Evolutionary conservation across 2,329 filamentous ascomycete species (phyloP).

Genomic region (Alternaria ethzedia): DNA sequence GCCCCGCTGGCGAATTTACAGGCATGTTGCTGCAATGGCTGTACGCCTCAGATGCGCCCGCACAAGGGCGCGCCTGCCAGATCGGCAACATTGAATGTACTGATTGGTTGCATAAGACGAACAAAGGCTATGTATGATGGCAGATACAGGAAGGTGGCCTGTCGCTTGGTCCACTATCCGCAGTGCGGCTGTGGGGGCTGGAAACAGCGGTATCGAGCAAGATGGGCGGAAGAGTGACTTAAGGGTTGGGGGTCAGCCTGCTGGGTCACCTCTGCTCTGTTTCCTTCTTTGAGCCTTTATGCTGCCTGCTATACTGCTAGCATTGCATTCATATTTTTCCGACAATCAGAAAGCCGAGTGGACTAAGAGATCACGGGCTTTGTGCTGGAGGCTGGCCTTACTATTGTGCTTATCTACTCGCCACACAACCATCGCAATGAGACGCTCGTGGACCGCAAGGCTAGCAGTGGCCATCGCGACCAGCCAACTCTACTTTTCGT

Average conservation of each 20-base stretch:
- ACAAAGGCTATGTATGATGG: slow-evolving; percentile 2
- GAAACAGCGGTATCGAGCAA: slow-evolving; percentile 1
- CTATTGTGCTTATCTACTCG: background rate
- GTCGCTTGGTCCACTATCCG: background rate
- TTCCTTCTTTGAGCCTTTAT: background rate
- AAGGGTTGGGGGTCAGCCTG: slow-evolving; percentile 5
- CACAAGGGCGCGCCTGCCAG: slow-evolving; percentile 5
- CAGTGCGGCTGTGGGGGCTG: slow-evolving; percentile 10
- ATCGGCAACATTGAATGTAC: background rate
- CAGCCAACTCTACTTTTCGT: slow-evolving; percentile 11
- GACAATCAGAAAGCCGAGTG: background rate
- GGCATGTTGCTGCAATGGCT: slow-evolving; percentile 2
- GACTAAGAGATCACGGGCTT: background rate
- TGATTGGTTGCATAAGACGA: slow-evolving; percentile 7
- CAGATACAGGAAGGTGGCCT: slow-evolving; percentile 5
- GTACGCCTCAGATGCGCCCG: slow-evolving; percentile 3
- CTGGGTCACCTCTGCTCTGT: background rate
- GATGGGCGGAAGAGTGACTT: slow-evolving; percentile 2
- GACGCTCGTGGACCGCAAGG: slow-evolving; percentile 11
- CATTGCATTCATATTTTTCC: background rate
- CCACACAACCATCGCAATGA: slow-evolving; percentile 9
- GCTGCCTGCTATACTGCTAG: background rate
- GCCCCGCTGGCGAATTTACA: background rate
- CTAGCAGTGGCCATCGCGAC: slow-evolving; percentile 17
- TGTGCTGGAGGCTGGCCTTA: background rate